These are phyloP conservation scores for Mycena latifolia DNA, from an alignment of 768 basidiomycete species.

Conservation along the genomic window DNA sequence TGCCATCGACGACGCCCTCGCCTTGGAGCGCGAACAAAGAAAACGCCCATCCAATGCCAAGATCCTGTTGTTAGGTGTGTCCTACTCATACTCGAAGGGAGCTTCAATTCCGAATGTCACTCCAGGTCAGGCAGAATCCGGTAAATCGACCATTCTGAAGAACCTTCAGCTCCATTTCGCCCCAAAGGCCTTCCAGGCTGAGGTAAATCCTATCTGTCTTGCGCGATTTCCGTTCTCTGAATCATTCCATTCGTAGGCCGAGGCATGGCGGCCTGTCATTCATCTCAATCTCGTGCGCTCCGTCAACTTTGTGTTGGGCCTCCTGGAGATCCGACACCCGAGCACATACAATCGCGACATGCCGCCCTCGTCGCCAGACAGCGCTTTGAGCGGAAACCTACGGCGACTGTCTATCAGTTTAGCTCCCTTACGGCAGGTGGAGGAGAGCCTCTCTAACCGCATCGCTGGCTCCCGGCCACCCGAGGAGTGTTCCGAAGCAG, in stretches of 20 bases:
- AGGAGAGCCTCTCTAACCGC: constrained; percentile 59
- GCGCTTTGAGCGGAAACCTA: constrained; percentile 49
- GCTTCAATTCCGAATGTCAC: constrained; percentile 5
- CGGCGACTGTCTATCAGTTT: constrained; percentile 63
- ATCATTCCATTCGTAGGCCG: constrained; percentile 45
- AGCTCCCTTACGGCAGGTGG: constrained; percentile 67
- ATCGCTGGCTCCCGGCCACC: constrained; percentile 50
- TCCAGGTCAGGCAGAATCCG: constrained; percentile 75
- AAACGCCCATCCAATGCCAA: constrained; percentile 56
- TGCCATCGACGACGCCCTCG: constrained; percentile 65
- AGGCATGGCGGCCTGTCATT: constrained; percentile 74
- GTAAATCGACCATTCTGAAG: constrained; percentile 76
- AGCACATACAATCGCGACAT: constrained; percentile 17
- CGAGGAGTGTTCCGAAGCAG: constrained; percentile 23
- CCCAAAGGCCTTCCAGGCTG: constrained; percentile 68
- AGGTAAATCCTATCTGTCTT: constrained; percentile 47
- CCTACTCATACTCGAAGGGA: not conserved
- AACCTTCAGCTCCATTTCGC: constrained; percentile 74
- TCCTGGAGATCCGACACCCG: constrained; percentile 35
- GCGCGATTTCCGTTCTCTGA: not conserved
- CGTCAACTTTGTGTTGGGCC: constrained; percentile 56
- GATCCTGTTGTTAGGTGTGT: constrained; percentile 69
- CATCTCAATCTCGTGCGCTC: constrained; percentile 76
- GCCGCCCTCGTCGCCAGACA: constrained; percentile 38
- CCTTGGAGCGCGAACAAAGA: constrained; percentile 58